These are phyloP conservation scores for Cenococcum geophilum DNA, from an alignment of 495 filamentous ascomycete species.

Conservation along the genomic window DNA sequence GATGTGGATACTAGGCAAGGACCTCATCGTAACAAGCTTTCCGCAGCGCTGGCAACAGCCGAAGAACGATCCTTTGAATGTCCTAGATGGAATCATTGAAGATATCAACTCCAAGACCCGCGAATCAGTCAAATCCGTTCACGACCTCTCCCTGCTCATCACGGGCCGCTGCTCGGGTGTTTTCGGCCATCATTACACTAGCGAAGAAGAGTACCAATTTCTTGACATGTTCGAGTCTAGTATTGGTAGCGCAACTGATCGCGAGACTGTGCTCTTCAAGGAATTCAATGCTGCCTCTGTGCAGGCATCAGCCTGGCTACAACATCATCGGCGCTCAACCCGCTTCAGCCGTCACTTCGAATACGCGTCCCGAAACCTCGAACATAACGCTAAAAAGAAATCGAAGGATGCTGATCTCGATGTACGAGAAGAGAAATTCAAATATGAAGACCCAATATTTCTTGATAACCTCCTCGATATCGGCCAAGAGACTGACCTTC, in stretches of 20 bases:
- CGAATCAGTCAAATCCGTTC: conserved; percentile 55
- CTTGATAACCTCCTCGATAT: conserved; percentile 63
- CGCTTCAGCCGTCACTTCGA: conserved; percentile 32
- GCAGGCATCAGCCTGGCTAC: conserved; percentile 57
- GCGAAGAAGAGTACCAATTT: conserved; percentile 61
- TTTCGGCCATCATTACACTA: conserved; percentile 58
- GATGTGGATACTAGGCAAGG: conserved; percentile 63
- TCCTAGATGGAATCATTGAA: conserved; percentile 60
- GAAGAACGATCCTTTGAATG: conserved; percentile 59
- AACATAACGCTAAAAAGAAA: conserved; percentile 23
- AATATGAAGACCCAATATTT: conserved; percentile 40
- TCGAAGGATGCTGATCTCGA: conserved; percentile 1
- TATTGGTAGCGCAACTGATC: conserved; percentile 59
- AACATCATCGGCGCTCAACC: conserved; percentile 51
- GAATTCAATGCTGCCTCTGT: conserved; percentile 58
- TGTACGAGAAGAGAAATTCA: conserved; percentile 29
- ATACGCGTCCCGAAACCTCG: conserved; percentile 19
- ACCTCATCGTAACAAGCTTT: conserved; percentile 61
- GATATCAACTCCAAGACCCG: conserved; percentile 65
- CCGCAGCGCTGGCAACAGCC: conserved; percentile 66
- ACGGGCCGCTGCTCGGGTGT: conserved; percentile 59
- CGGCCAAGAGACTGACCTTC: conserved; percentile 57
- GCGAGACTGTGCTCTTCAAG: conserved; percentile 58
- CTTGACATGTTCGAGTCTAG: conserved; percentile 66
- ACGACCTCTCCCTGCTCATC: conserved; percentile 61